phyloP scores from a whole-genome alignment of 2,329 filamentous ascomycete genomes.

The Scedosporium boydii region DNA sequence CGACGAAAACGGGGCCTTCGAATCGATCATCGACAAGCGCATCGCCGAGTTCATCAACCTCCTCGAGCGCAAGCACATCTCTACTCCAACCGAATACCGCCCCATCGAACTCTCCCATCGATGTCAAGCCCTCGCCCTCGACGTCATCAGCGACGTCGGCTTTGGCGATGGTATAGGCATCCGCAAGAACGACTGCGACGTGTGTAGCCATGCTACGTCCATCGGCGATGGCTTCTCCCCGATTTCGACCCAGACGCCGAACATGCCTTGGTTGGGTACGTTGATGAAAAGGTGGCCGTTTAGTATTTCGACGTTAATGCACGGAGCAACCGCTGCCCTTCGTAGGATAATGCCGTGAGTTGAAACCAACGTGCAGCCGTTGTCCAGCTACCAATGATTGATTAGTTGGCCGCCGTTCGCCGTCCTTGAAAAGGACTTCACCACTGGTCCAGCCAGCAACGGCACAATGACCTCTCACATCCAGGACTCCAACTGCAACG shows the following conservation, averaged over 20 bases:
- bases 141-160: slow-evolving; percentile 43
- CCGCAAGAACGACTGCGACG: slow-evolving; percentile 33
- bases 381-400: not conserved
- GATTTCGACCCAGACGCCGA: slow-evolving; percentile 30
- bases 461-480: slow-evolving; percentile 33
- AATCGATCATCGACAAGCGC: slow-evolving; percentile 36
- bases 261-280: slow-evolving; percentile 29
- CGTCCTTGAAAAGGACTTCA: slow-evolving; percentile 12
- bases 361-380: not conserved
- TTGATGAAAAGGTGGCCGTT: slow-evolving; percentile 30
- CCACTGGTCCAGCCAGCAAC: slow-evolving; percentile 10
- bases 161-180: slow-evolving; percentile 41
- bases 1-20: slow-evolving; percentile 37
- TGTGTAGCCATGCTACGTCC: slow-evolving; percentile 33
- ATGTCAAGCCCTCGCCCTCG: slow-evolving; percentile 43
- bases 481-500: slow-evolving; percentile 21
- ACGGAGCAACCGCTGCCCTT: slow-evolving; percentile 26
- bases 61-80: slow-evolving; percentile 34
- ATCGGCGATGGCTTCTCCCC: slow-evolving; percentile 31
- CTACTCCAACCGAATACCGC: slow-evolving; percentile 21
- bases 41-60: slow-evolving; percentile 35
- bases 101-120: slow-evolving; percentile 37
- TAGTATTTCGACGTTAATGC: slow-evolving; percentile 28
- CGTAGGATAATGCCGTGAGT: slow-evolving; percentile 13
- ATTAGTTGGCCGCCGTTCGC: not conserved